Evolutionary conservation across 129 eudicot species (phyloP).

Genomic region (Kitagawia praeruptora): DNA sequence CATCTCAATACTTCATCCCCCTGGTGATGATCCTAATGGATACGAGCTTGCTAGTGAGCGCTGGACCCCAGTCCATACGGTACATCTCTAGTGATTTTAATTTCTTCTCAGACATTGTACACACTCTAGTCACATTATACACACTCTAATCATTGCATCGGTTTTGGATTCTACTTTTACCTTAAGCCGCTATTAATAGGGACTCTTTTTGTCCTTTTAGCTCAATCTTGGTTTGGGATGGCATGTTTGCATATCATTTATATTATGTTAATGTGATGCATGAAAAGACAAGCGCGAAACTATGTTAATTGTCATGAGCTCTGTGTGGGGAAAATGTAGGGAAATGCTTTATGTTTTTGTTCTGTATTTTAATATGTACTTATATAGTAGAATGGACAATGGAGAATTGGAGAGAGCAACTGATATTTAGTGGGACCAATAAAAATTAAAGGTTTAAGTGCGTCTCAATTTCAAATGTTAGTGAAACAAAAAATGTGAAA

Average conservation of each 20-base stretch:
- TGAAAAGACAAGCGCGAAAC: background rate
- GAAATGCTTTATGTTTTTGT: background rate
- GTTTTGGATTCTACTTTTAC: background rate
- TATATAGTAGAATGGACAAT: background rate
- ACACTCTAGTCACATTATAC: background rate
- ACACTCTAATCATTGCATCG: background rate
- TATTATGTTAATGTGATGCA: background rate
- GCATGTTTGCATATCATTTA: background rate
- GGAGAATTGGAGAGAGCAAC: background rate
- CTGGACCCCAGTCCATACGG: slow-evolving; percentile 99
- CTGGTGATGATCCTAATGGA: slow-evolving; percentile 98
- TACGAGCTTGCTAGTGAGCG: slow-evolving; percentile 98
- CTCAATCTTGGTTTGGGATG: background rate
- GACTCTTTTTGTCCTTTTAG: background rate
- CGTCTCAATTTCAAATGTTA: background rate
- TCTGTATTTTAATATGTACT: background rate
- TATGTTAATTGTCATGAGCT: background rate
- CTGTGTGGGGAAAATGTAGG: background rate
- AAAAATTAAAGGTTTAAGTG: background rate
- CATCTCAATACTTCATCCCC: slow-evolving; percentile 96
- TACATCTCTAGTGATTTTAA: slow-evolving; percentile 20
- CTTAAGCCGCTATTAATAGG: background rate
- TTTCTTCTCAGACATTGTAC: background rate
- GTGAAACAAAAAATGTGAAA: background rate
- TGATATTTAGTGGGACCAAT: background rate